Conservation (phyloP, 2,329 filamentous ascomycete species). For the Paradendryphiella salina region DNA sequence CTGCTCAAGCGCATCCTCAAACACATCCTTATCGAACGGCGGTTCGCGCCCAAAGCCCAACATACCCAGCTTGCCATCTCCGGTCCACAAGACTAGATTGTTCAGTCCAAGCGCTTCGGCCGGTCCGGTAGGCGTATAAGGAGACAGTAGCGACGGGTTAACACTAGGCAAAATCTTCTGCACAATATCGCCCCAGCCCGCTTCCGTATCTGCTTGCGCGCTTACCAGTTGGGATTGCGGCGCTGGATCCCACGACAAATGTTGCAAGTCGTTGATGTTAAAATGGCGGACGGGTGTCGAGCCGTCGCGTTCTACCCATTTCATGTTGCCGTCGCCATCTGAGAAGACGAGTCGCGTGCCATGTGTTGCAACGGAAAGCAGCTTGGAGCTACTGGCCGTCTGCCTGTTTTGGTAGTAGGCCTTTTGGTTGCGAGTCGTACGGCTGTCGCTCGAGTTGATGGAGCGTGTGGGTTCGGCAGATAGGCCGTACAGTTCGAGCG, state of each 20-base stretch:
- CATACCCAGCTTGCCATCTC: slow-evolving; percentile 74
- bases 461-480: slow-evolving; percentile 43
- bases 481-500: slow-evolving; percentile 81
- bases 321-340: slow-evolving; percentile 80
- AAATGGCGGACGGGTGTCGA: slow-evolving; percentile 57
- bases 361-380: slow-evolving; percentile 79
- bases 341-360: slow-evolving; percentile 81
- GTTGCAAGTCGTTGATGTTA: slow-evolving; percentile 57
- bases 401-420: slow-evolving; percentile 67
- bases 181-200: slow-evolving; percentile 63
- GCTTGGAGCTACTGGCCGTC: slow-evolving; percentile 76
- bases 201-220: not conserved
- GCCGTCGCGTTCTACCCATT: slow-evolving; percentile 90
- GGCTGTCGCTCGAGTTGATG: slow-evolving; percentile 35
- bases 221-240: slow-evolving; percentile 2
- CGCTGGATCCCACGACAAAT: not conserved
- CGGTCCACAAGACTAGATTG: slow-evolving; percentile 84
- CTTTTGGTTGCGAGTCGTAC: slow-evolving; percentile 50
- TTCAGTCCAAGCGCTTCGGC: slow-evolving; percentile 50
- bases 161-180: slow-evolving; percentile 71
- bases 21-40: slow-evolving; percentile 36
- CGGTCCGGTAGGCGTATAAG: not conserved
- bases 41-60: slow-evolving; percentile 54
- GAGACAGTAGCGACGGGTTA: slow-evolving; percentile 34
- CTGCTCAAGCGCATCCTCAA: slow-evolving; percentile 41